Evolutionary conservation across 2,329 filamentous ascomycete genomes (phyloP).

Genomic region (Pestalotiopsis fici): DNA sequence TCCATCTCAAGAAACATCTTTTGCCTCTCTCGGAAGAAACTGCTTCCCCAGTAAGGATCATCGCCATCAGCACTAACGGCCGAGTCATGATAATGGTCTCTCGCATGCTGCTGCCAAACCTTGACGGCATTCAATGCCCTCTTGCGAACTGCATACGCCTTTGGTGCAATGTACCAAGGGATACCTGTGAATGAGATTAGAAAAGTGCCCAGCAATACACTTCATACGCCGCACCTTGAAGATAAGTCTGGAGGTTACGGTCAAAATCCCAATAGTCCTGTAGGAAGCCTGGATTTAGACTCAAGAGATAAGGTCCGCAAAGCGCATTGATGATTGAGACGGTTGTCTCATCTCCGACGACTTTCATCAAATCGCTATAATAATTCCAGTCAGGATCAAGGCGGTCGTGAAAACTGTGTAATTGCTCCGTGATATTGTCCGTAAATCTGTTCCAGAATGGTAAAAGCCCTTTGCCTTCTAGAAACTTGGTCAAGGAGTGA

Average conservation of each 20-base stretch:
- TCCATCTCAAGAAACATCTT: conserved; percentile 11
- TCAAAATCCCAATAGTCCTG: conserved; percentile 25
- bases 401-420: conserved; percentile 14
- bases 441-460: conserved; percentile 25
- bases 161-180: conserved; percentile 24
- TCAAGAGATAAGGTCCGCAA: conserved; percentile 24
- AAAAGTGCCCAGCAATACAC: too few relatives aligned
- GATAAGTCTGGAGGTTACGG: background rate
- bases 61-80: conserved; percentile 17
- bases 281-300: conserved; percentile 21
- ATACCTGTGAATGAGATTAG: conserved; percentile 1
- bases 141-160: conserved; percentile 21
- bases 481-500: conserved; percentile 17
- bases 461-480: conserved; percentile 23
- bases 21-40: conserved; percentile 16
- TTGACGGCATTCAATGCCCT: conserved; percentile 20
- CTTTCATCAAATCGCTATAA: conserved; percentile 21
- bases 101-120: conserved; percentile 18
- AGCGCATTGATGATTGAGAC: conserved; percentile 22
- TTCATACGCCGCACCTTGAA: background rate
- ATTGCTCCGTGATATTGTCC: conserved; percentile 18
- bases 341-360: conserved; percentile 21
- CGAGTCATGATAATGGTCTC: conserved; percentile 15
- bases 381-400: conserved; percentile 16
- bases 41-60: conserved; percentile 21